Conservation (phyloP, 2,329 filamentous ascomycete genomes). For the Aspergillus aculeatus region DNA sequence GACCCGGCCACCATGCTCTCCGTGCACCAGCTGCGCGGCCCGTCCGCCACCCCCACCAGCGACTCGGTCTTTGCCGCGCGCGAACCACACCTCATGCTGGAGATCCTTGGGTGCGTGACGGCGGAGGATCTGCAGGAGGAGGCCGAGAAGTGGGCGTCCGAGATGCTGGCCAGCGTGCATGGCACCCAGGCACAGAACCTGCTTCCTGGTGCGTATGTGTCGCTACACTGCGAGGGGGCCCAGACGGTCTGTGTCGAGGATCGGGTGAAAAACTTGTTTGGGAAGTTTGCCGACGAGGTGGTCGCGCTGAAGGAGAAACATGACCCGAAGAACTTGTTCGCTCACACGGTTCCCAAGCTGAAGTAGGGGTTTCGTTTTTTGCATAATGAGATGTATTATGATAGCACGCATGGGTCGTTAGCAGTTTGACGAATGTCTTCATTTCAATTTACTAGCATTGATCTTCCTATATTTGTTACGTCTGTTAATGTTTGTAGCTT, state of each 20-base stretch:
- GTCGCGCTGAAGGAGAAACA: slow-evolving; percentile 15
- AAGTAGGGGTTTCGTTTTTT: neutral
- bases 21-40: slow-evolving; percentile 20
- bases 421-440: no score
- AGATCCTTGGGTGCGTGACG: slow-evolving; percentile 13
- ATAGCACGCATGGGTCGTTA: no score
- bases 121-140: neutral
- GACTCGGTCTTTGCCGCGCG: slow-evolving; percentile 17
- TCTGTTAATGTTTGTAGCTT: no score
- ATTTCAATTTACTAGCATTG: no score
- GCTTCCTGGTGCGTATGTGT: slow-evolving; percentile 19
- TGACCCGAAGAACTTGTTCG: slow-evolving; percentile 19
- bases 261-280: slow-evolving; percentile 17
- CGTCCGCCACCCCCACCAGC: slow-evolving; percentile 7
- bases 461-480: no score
- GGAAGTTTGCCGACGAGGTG: slow-evolving; percentile 18
- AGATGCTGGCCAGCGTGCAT: slow-evolving; percentile 7
- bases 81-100: slow-evolving; percentile 23
- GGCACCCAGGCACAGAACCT: slow-evolving; percentile 9
- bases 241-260: neutral
- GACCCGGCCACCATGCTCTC: slow-evolving; percentile 16
- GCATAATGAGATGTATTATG: no score
- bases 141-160: slow-evolving; percentile 12
- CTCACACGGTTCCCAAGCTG: neutral
- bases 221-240: slow-evolving; percentile 7